Conservation (phyloP, 148 eudicot genomes). For the Spergularia bocconei region DNA sequence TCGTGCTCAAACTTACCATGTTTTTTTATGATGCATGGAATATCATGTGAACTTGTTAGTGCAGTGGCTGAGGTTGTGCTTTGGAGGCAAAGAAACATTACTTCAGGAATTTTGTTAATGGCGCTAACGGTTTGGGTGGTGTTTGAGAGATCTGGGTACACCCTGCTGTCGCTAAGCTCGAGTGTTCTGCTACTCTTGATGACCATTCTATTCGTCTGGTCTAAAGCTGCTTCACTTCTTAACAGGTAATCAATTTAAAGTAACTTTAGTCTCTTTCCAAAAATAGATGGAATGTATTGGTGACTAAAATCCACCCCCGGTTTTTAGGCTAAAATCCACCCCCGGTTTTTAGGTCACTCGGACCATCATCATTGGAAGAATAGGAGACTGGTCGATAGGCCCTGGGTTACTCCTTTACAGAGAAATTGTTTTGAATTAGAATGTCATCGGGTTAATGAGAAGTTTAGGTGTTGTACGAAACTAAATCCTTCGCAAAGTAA, state of each 20-base stretch:
- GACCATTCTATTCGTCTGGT: slow-evolving; percentile 78
- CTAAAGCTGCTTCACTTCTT: slow-evolving; percentile 82
- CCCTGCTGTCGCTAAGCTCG: slow-evolving; percentile 59
- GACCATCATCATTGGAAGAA: too few species aligned
- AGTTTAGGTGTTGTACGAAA: too few species aligned
- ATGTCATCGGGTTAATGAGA: too few species aligned
- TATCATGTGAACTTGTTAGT: neutral
- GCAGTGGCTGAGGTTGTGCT: slow-evolving; percentile 90
- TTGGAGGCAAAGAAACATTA: slow-evolving; percentile 62
- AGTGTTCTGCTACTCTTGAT: slow-evolving; percentile 74
- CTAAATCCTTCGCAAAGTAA: too few species aligned
- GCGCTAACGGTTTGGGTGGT: slow-evolving; percentile 59
- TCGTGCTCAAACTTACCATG: too few species aligned
- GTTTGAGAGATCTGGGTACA: slow-evolving; percentile 81
- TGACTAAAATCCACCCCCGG: too few species aligned
- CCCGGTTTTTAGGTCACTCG: too few species aligned
- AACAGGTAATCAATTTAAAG: slow-evolving; percentile 53
- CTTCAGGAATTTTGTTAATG: slow-evolving; percentile 39
- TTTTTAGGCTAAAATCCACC: too few species aligned
- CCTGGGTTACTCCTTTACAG: too few species aligned
- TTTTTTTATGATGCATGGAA: neutral
- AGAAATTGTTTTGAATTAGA: too few species aligned
- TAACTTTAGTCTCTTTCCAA: slow-evolving; percentile 1
- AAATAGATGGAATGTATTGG: too few species aligned
- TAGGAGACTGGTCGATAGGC: too few species aligned